Base-by-base conservation (phyloP, 148 eudicot species). In the Amaranthus palmeri region DNA sequence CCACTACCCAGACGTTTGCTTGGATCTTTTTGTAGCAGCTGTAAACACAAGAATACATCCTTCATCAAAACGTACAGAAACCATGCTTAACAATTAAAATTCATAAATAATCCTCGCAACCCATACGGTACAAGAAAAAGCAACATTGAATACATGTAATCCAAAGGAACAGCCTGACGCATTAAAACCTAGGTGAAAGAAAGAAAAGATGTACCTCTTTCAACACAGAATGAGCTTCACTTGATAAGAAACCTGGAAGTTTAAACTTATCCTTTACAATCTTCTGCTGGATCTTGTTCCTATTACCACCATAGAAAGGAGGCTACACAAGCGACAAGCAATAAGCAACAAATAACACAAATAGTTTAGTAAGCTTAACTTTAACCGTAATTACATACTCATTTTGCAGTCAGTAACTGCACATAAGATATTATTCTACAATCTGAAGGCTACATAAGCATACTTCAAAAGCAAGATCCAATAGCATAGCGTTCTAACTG, bases 221-320 rank as follows among this genome's bases (percentile, higher is more conserved):
- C 62, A 90, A 73, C 70, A 92, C 75, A 57, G 96, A 84, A 81
- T 90, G 96, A 14, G 96, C 93, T 66, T 92, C 96, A 67, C 98
- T 90, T 8, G 93, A 42, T 81, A 92, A 81, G 84, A 78, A 92
- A 57, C 81, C 68, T 13, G 98, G 98, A 67, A 92, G 79, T 86
- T 88, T 92, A 70, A 90, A 74, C 84, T 92, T 92, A 58, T 90
- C 96, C 83, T 92, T 92, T 41, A 88, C 72, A 66, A 92, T 83
- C 85, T 88, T 92, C 69, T 88, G 83, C 83, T 90, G 97, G 68
- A 90, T 71, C 81, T 88, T 88, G n/a, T 82, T 78, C 65, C 90
- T 79, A 45, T 84, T 91, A 9, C 96, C 91, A 58, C 92, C 89
- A 56, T 13, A 73, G 79, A 90, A 90, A 70, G 98, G 98, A 80